Evolutionary conservation across 2,329 filamentous ascomycete species (phyloP).

Genomic region (Fusarium tjaetaba): DNA sequence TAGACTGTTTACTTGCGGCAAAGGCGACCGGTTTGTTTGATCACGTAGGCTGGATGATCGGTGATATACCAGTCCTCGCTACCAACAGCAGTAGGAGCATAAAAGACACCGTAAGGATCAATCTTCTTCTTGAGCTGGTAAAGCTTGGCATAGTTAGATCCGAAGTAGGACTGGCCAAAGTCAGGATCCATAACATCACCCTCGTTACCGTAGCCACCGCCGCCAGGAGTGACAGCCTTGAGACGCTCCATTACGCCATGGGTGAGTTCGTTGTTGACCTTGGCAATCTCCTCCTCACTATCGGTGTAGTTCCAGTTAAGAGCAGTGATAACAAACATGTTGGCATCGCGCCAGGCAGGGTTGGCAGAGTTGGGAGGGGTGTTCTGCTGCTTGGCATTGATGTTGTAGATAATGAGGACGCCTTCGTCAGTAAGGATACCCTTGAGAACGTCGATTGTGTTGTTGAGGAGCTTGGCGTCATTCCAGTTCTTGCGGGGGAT

Average conservation of each 20-base stretch:
- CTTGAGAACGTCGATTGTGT: conserved; percentile 22
- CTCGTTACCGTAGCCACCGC: conserved; percentile 46
- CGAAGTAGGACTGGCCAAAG: conserved; percentile 51
- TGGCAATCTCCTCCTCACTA: conserved; percentile 20
- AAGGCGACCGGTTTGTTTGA: conserved; percentile 30
- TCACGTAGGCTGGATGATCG: conserved; percentile 20
- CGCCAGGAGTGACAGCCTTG: conserved; percentile 36
- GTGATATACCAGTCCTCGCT: conserved; percentile 49
- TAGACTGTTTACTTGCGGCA: conserved; percentile 20
- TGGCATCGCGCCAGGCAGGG: conserved; percentile 53
- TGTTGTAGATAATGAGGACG: conserved; percentile 28
- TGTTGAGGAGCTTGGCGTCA: conserved; percentile 17
- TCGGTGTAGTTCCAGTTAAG: conserved; percentile 36
- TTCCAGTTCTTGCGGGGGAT: conserved; percentile 40
- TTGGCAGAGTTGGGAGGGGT: conserved; percentile 51
- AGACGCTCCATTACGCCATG: conserved; percentile 34
- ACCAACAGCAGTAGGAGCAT: conserved; percentile 50
- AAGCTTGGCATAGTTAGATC: conserved; percentile 48
- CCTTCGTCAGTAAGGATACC: conserved; percentile 16
- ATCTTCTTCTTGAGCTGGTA: conserved; percentile 49
- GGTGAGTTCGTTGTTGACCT: conserved; percentile 43
- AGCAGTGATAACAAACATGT: conserved; percentile 48
- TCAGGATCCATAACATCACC: conserved; percentile 50
- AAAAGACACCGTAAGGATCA: conserved; percentile 50
- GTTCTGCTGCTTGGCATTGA: conserved; percentile 33